A percentile compares a stretch with the other conserved stretches of the same genome.
These are phyloP conservation scores for Pseudozyma sp. DNA, from an alignment of 1,284 basidiomycete genomes.

Conservation along the genomic window DNA sequence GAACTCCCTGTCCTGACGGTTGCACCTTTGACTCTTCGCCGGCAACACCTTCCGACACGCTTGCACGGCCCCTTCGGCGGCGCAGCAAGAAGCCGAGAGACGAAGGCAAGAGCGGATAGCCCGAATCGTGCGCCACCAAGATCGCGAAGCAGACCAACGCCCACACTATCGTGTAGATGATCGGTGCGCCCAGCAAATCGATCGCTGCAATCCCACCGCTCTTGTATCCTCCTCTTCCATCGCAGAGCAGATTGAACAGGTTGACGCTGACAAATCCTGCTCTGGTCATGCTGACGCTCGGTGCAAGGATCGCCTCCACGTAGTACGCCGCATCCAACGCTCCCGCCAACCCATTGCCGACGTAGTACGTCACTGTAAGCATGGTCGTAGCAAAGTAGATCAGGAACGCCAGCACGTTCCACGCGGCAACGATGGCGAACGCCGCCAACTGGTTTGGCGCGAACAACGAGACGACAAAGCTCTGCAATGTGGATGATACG, in stretches of 20 bases:
- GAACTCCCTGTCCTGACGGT: slow-evolving; percentile 71
- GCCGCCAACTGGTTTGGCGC: slow-evolving; percentile 77
- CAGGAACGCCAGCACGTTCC: slow-evolving; percentile 79
- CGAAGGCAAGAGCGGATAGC: slow-evolving; percentile 52
- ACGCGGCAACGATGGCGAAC: slow-evolving; percentile 80
- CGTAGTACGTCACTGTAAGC: slow-evolving; percentile 78
- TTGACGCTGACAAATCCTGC: slow-evolving; percentile 80
- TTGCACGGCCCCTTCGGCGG: neutral
- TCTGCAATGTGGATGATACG: slow-evolving; percentile 70
- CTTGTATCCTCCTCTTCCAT: slow-evolving; percentile 73
- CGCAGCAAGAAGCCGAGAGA: slow-evolving; percentile 19
- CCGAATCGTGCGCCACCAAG: slow-evolving; percentile 76
- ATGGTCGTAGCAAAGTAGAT: slow-evolving; percentile 76
- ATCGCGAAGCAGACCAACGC: slow-evolving; percentile 73
- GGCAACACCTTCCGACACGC: neutral
- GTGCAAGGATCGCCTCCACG: slow-evolving; percentile 77
- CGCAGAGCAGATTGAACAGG: slow-evolving; percentile 80
- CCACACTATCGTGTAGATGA: slow-evolving; percentile 76
- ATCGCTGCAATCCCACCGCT: slow-evolving; percentile 70
- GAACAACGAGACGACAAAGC: slow-evolving; percentile 37
- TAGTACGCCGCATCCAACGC: slow-evolving; percentile 76
- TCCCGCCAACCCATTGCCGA: slow-evolving; percentile 73
- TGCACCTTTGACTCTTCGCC: slow-evolving; percentile 25
- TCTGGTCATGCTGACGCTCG: slow-evolving; percentile 78
- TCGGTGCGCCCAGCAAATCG: slow-evolving; percentile 78